Evolutionary conservation across 768 basidiomycete species (phyloP), one percentile per base, ranked within the genome.

Genomic region (Omphalotus guepiniiformis): DNA sequence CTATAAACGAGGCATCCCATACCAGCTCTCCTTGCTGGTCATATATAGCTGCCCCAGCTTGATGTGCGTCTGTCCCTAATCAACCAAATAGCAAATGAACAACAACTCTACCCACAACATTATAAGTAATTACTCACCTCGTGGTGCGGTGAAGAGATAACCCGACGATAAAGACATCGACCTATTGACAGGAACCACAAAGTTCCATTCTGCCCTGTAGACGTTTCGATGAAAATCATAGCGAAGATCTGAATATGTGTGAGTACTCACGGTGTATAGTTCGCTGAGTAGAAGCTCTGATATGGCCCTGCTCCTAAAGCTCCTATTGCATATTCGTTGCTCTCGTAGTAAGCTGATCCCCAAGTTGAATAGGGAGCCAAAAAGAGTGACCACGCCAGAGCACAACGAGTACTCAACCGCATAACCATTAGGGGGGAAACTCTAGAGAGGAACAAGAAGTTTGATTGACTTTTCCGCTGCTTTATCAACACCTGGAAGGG

Each of bases 201-300:
- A 43, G 42, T 43, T 43, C 7, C 18, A 43, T n/a, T 27, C 42
- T 27, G 34, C 42, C 34, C 42, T 43, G 23, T 9, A 27, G 12
- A 19, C n/a, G n/a, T n/a, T n/a, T n/a, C n/a, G 3, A n/a, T n/a
- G 28, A 43, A 12, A 29, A n/a, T 8, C 15, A 41, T 13, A 21
- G 3, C 32, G 16, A 22, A 26, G 3, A 43, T 19, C 18, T 15
- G 8, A 4, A 2, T 28, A 7, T 12, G 15, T 27, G 11, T 26
- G 39, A 19, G 21, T 25, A 42, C 42, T 29, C 34, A 43, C 42
- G 42, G 42, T 8, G 42, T 43, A 29, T n/a, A n/a, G 18, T 43
- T 43, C n/a, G 42, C 29, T 12, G 42, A 29, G 26, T 30, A 43
- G 29, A 30, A 43, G 1, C 28, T 43, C 15, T 43, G 42, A 32